These are phyloP conservation scores for Debaryomyces nepalensis DNA, from an alignment of 1,139 yeast genomes.

Conservation along the genomic window DNA sequence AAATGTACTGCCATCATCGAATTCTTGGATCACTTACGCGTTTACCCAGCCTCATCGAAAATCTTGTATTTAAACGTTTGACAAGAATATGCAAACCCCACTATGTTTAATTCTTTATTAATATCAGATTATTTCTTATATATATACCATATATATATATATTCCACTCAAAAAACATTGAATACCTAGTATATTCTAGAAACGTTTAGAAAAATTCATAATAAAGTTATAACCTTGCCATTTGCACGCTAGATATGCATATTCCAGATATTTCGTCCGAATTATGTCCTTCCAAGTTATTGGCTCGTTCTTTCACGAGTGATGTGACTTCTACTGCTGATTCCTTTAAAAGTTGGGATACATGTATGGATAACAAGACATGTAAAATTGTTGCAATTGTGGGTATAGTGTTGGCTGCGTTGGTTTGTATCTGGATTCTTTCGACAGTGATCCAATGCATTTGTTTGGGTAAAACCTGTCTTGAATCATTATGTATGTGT, in stretches of 20 bases:
- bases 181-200: not conserved
- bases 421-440: conserved; percentile 49
- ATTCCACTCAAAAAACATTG: not conserved
- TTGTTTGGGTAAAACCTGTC: conserved; percentile 50
- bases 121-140: not conserved
- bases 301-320: conserved; percentile 17
- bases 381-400: conserved; percentile 81
- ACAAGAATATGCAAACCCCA: conserved; percentile 5
- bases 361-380: conserved; percentile 76
- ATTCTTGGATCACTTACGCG: conserved; percentile 10
- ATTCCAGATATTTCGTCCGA: conserved; percentile 7
- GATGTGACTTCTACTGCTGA: conserved; percentile 50
- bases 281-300: conserved; percentile 12
- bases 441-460: conserved; percentile 47
- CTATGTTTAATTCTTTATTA: not conserved
- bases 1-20: conserved; percentile 3
- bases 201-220: not conserved
- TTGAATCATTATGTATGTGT: conserved; percentile 52
- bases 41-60: conserved; percentile 10
- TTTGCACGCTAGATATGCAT: conserved; percentile 2
- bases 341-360: conserved; percentile 70
- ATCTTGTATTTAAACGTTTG: conserved; percentile 8
- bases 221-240: not conserved
- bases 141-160: not conserved
- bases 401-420: conserved; percentile 63